Base-by-base conservation (phyloP, 2,329 filamentous ascomycete species). In the Pseudogymnoascus sp. region DNA sequence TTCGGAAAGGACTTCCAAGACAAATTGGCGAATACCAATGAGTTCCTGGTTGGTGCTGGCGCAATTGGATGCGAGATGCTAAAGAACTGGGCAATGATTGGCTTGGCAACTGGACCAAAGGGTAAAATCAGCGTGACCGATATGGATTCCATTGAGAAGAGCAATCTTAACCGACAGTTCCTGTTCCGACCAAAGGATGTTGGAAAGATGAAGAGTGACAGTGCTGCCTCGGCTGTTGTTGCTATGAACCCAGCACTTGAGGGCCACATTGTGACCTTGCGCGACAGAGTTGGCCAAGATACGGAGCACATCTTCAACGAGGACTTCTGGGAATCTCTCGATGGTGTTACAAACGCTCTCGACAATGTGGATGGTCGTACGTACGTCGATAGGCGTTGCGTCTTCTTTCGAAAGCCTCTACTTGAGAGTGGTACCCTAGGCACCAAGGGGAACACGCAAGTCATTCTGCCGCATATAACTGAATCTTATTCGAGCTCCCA, bases 11-110 rank as follows among this genome's bases (percentile, higher is more conserved):
- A 96, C 65, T 99, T 87, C 75, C 94, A 99, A 75, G 88, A 96
- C 59, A 97, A 96, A 80, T 83, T 99, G 67, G 84, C 88, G 64
- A 96, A 97, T 70, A 76, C 94, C 64, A 94, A 87, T 71, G 86
- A 97, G 70, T 99, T 99, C 79, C 81, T 99, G 61, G 94, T 99
- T 62, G 94, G 94, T 68, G 91, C 94, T 54, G 94, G 94, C 69
- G 94, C 95, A 65, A 99, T 99, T 73, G 94, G 94, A 50, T 99
- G 94, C 71, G 94, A 99, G 73, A 99, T 97, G 89, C 79, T 99
- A 68, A 99, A 99, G 84, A 97, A 97, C 75, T 99, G 94, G 92
- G 93, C 95, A 36, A 95, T 99, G 92, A 96, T 97, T 74, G 94
- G 94, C 67, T 80, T 99, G 31, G 93, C 88, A 47, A 90, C 89